phyloP scores from a whole-genome alignment of 805 yeast genomes.

The Ogataea pini region DNA sequence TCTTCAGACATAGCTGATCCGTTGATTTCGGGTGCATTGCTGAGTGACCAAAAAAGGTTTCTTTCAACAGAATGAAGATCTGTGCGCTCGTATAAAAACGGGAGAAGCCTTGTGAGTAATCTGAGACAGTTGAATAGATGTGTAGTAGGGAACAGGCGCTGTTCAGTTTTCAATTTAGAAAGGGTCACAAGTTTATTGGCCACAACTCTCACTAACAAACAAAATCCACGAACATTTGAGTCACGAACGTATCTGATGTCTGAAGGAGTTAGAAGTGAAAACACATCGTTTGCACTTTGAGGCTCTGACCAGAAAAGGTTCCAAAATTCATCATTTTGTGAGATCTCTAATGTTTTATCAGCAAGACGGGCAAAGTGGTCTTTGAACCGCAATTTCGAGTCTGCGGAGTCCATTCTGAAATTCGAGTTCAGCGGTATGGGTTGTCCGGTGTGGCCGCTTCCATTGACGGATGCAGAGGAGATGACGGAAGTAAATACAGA shows the following conservation, averaged over 20 bases:
- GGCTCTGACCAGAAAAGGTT: slow-evolving; percentile 49
- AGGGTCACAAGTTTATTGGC: slow-evolving; percentile 37
- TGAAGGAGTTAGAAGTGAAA: slow-evolving; percentile 51
- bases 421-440: background rate
- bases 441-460: background rate
- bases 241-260: slow-evolving; percentile 65
- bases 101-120: slow-evolving; percentile 62
- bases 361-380: slow-evolving; percentile 61
- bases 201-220: slow-evolving; percentile 48
- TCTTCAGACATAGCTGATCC: slow-evolving; percentile 12
- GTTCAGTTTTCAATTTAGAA: slow-evolving; percentile 21
- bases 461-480: background rate
- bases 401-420: slow-evolving; percentile 66
- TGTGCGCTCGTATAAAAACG: slow-evolving; percentile 61
- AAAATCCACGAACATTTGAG: slow-evolving; percentile 57
- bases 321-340: slow-evolving; percentile 45
- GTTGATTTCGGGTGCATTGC: slow-evolving; percentile 17
- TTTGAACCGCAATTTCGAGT: slow-evolving; percentile 61
- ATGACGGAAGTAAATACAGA: background rate
- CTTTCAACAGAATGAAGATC: slow-evolving; percentile 37
- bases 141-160: slow-evolving; percentile 27
- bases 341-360: slow-evolving; percentile 41
- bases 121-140: slow-evolving; percentile 63
- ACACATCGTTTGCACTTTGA: slow-evolving; percentile 55
- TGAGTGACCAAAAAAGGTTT: slow-evolving; percentile 47